phyloP scores from a whole-genome alignment of 2,329 filamentous ascomycete genomes.

The Beauveria brongniartii region DNA sequence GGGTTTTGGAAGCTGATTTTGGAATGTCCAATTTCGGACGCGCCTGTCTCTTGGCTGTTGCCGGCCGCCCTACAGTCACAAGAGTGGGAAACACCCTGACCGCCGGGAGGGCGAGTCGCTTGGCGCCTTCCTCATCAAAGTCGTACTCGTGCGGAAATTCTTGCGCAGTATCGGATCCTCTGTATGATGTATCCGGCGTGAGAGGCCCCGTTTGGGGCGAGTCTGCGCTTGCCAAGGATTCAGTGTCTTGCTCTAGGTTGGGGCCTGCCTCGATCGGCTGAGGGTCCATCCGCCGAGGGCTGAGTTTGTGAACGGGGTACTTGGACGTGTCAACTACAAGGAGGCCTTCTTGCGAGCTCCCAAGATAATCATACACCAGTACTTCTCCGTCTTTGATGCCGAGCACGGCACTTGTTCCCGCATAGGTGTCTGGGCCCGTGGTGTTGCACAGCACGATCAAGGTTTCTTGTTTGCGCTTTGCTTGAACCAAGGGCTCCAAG shows the following conservation, averaged over 20 bases:
- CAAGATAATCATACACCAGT: conserved; percentile 60
- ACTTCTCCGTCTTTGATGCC: conserved; percentile 58
- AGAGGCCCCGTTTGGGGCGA: neutral
- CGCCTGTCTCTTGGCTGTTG: neutral
- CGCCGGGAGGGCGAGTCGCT: neutral
- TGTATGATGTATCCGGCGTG: neutral
- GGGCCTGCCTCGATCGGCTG: neutral
- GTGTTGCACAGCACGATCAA: conserved; percentile 67
- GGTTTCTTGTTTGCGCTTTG: conserved; percentile 41
- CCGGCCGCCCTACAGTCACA: neutral
- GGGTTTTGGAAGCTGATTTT: neutral
- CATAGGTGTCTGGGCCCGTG: conserved; percentile 61
- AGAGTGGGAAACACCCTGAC: neutral
- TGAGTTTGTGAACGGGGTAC: conserved; percentile 36
- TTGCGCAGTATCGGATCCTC: neutral
- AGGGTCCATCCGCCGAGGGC: too few relatives aligned
- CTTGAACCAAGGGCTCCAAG: conserved; percentile 44
- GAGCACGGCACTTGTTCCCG: conserved; percentile 65
- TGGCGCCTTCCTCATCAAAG: neutral
- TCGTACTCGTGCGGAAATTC: too few relatives aligned
- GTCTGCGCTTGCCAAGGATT: neutral
- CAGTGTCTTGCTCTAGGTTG: neutral
- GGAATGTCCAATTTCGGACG: neutral
- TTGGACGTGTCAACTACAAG: conserved; percentile 57
- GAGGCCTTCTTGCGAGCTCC: conserved; percentile 60